Evolutionary conservation across 352 stramenopile genomes (phyloP), one percentile per base, ranked within the genome.

Genomic region (Globisporangium nunn): DNA sequence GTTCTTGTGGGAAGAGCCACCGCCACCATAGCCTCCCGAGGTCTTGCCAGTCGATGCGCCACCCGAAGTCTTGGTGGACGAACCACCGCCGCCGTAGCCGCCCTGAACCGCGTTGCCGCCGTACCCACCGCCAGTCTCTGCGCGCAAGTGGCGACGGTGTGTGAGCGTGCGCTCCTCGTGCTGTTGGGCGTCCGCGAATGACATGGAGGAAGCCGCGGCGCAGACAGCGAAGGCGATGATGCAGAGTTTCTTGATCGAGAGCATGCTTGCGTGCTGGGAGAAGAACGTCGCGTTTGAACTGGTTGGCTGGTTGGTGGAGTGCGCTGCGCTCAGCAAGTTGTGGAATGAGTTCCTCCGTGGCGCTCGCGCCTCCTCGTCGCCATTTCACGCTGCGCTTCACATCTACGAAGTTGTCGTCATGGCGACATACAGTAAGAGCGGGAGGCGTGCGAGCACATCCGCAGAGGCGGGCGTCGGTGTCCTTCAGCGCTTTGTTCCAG

Each of bases 161-260:
- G 44, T 15, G 44, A 49, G 6, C 44, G 44, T 15, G n/a, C 7
- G 7, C 35, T 40, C 35, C 10, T 15, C 35, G 11, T 40, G 35
- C 35, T 52, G 15, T 7, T 33, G 29, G 29, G 47, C 29, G 4
- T 52, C 47, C 6, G 47, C 30, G 47, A 52, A 28, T 0, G 47
- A 52, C 28, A 30, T 40, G 12, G 47, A 40, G 12, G 47, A 29
- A 30, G 47, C 29, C 28, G 47, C 47, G n/a, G 47, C 47, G 47
- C 47, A 52, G 47, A 52, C 47, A 8, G 41, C 29, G 47, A 52
- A 23, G 29, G 47, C 47, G 28, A 52, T 52, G 47, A 31, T 30
- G 47, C 47, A 52, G 47, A 52, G 31, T 30, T 52, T 52, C 47
- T 52, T 52, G 47, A 52, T 52, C 23, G 47, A 52, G 23, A 52